Conservation (phyloP, 2,329 filamentous ascomycete species). For the Claviceps sp. region DNA sequence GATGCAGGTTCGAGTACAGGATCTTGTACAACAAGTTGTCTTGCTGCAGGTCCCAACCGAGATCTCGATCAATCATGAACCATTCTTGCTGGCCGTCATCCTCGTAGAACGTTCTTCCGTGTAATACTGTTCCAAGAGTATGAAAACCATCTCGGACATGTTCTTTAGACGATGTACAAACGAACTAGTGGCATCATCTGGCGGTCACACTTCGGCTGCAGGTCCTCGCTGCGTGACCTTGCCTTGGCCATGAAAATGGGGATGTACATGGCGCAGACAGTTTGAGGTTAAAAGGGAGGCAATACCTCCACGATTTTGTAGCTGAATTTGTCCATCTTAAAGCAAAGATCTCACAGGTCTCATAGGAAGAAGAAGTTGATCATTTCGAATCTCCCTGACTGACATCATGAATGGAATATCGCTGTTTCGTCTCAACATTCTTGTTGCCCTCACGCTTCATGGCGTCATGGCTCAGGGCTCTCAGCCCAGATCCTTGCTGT, state of each 20-base stretch:
- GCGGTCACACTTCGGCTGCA: slow-evolving; percentile 1
- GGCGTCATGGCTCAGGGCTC: slow-evolving; percentile 1
- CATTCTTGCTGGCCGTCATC: not conserved
- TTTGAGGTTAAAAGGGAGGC: not conserved
- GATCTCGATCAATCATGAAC: not conserved
- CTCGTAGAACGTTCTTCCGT: not conserved
- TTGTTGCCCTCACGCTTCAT: not conserved
- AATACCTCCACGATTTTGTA: not conserved
- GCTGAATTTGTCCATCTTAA: not conserved
- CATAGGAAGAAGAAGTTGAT: not conserved
- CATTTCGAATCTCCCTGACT: not conserved
- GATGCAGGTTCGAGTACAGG: not conserved
- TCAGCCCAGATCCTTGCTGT: not conserved
- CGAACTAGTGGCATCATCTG: not conserved
- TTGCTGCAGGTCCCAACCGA: not conserved
- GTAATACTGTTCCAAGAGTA: not conserved
- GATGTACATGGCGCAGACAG: not conserved
- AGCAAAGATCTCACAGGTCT: not conserved
- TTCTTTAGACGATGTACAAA: not conserved
- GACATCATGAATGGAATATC: not conserved
- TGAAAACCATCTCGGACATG: not conserved
- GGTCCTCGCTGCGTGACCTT: not conserved
- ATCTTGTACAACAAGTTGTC: not conserved
- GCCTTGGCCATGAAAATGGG: not conserved
- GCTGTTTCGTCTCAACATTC: not conserved